Percentiles rank a stretch among this genome's conserved stretches.
These are phyloP conservation scores for Rhodotorula glutinis DNA, from an alignment of 1,284 basidiomycete genomes.

Conservation along the genomic window DNA sequence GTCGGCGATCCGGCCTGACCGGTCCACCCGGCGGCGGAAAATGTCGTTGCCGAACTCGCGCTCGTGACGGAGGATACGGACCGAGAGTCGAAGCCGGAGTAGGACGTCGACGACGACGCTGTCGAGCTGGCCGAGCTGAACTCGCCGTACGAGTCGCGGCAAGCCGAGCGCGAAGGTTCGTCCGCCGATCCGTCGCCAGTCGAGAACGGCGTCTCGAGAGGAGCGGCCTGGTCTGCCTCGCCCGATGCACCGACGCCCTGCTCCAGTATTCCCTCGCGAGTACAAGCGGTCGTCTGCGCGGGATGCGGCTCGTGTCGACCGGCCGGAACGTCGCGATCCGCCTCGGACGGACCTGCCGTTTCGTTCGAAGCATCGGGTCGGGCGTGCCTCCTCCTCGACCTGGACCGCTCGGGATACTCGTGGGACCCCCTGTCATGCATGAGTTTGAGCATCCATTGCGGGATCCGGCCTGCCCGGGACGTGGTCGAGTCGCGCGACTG, in stretches of 20 bases:
- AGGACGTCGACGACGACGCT: slow-evolving; percentile 19
- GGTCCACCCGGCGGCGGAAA: slow-evolving; percentile 14
- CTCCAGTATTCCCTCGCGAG: background rate
- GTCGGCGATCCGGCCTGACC: background rate
- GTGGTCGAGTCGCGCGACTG: background rate
- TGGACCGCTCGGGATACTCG: background rate
- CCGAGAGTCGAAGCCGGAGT: slow-evolving; percentile 24
- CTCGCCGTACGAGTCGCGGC: slow-evolving; percentile 22
- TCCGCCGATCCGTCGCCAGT: background rate
- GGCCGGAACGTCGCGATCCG: background rate
- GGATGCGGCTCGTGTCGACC: background rate
- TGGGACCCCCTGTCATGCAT: slow-evolving; percentile 7
- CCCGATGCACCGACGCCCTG: background rate
- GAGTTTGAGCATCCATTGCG: slow-evolving; percentile 16
- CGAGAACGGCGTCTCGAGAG: no score
- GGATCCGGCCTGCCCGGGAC: background rate
- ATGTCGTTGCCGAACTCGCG: slow-evolving; percentile 17
- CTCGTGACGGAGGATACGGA: slow-evolving; percentile 22
- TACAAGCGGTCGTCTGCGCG: no score
- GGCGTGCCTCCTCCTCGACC: background rate
- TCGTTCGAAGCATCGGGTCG: no score
- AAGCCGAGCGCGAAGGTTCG: background rate
- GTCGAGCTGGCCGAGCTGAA: slow-evolving; percentile 21
- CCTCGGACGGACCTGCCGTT: background rate
- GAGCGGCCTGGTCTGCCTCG: background rate